Percentiles rank a stretch among this genome's conserved stretches.
phyloP scores from a whole-genome alignment of 192 early-diverging fungal genomes.

The Cladochytrium replicatum region DNA sequence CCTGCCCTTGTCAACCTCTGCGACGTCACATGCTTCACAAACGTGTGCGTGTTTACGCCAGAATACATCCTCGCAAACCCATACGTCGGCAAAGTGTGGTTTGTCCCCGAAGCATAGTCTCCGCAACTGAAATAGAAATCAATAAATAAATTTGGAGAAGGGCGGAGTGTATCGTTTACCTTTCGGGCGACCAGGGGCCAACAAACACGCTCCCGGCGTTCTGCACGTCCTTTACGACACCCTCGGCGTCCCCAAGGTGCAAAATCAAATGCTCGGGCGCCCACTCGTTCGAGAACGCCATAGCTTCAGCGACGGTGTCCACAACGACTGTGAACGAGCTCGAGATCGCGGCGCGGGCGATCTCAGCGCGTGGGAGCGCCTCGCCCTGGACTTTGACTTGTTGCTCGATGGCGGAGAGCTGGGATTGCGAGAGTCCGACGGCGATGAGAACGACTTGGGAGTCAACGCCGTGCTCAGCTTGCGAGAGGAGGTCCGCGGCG shows the following conservation, averaged over 20 bases:
- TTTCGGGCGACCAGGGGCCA: conserved; percentile 90
- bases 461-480: conserved; percentile 96
- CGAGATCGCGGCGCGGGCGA: conserved; percentile 79
- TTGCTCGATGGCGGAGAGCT: conserved; percentile 65
- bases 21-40: conserved; percentile 95
- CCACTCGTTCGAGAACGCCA: conserved; percentile 91
- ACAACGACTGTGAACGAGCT: conserved; percentile 75
- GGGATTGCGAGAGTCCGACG: conserved; percentile 55
- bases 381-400: conserved; percentile 75
- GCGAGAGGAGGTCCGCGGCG: conserved; percentile 87
- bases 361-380: conserved; percentile 74
- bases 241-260: conserved; percentile 68
- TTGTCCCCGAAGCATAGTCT: conserved; percentile 98
- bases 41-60: conserved; percentile 92
- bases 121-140: conserved; percentile 69
- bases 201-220: conserved; percentile 98
- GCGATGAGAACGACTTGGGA: conserved; percentile 93
- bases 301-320: conserved; percentile 59
- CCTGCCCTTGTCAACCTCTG: conserved; percentile 86
- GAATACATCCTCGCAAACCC: conserved; percentile 98
- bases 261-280: conserved; percentile 98
- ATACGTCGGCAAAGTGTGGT: conserved; percentile 98
- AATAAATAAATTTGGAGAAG: no score
- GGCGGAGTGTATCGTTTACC: no score
- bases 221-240: conserved; percentile 49